Conservation (phyloP, 441 rosid genomes). For the Pelargonium cotyledonis region DNA sequence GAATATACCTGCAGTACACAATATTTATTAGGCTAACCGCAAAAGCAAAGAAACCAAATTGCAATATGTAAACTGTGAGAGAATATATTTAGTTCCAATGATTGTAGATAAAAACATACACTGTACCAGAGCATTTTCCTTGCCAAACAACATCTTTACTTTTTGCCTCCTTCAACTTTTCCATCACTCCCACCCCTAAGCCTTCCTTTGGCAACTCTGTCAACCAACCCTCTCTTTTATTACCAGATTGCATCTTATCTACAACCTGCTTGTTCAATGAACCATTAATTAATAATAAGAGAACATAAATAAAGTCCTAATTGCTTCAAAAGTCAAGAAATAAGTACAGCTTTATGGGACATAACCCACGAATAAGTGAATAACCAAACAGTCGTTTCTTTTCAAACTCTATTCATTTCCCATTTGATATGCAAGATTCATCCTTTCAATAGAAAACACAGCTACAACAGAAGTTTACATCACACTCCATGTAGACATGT, state of each 20-base stretch:
- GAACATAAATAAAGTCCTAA: neutral
- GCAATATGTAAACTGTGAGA: neutral
- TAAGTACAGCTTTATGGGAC: neutral
- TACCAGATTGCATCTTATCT: conserved; percentile 81
- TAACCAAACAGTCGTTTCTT: neutral
- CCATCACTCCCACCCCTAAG: conserved; percentile 53
- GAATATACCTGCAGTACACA: conserved; percentile 62
- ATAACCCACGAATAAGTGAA: neutral
- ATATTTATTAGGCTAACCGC: conserved; percentile 17
- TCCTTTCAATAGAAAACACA: too few species aligned
- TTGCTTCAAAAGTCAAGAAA: neutral
- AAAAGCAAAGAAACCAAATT: conserved; percentile 9
- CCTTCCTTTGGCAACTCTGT: conserved; percentile 62
- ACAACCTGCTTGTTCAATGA: conserved; percentile 54
- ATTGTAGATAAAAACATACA: conserved; percentile 48
- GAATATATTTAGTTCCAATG: conserved; percentile 13
- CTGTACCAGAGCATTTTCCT: conserved; percentile 99
- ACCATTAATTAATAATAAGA: neutral
- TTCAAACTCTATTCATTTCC: neutral
- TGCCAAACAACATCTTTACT: conserved; percentile 72
- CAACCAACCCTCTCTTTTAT: conserved; percentile 53
- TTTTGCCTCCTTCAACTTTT: conserved; percentile 68
- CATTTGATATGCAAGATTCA: conserved; percentile 1
- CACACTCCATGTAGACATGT: too few species aligned
- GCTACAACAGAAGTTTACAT: too few species aligned